Evolutionary conservation across 1,284 basidiomycete species (phyloP).

Genomic region (Bondarzewia mesenterica): DNA sequence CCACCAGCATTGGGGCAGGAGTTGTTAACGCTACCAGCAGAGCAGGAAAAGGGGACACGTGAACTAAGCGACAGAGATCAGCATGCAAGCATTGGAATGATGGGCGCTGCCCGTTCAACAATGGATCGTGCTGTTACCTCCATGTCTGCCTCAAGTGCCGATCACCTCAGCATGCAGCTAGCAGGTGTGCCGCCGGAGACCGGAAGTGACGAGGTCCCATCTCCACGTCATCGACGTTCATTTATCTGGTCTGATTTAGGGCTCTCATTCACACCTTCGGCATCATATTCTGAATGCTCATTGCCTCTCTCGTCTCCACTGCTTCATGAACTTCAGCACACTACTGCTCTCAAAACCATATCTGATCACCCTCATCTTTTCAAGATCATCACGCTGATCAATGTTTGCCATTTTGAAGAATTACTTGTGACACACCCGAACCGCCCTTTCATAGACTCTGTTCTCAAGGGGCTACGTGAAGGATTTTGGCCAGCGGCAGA

Average conservation of each 20-base stretch:
- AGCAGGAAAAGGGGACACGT: neutral
- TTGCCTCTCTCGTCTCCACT: neutral
- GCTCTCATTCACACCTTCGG: neutral
- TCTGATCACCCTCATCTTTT: conserved; percentile 19
- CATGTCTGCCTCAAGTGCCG: neutral
- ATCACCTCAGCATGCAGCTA: neutral
- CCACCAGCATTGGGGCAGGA: no score
- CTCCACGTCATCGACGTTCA: neutral
- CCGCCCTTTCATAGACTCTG: conserved; percentile 24
- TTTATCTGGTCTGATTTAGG: neutral
- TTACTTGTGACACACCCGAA: conserved; percentile 28
- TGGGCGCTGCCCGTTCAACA: neutral
- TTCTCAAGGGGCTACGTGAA: conserved; percentile 21
- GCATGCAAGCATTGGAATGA: neutral
- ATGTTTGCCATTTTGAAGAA: conserved; percentile 21
- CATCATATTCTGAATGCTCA: neutral
- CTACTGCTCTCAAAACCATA: neutral
- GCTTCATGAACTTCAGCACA: neutral
- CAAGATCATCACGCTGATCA: conserved; percentile 26
- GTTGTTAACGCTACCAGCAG: no score
- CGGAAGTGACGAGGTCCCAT: neutral
- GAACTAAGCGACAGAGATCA: neutral
- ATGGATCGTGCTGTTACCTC: neutral
- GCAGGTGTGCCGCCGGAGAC: neutral
- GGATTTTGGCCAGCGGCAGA: conserved; percentile 37